Conservation (phyloP, 352 stramenopile species). For the Phytopythium boreale region DNA sequence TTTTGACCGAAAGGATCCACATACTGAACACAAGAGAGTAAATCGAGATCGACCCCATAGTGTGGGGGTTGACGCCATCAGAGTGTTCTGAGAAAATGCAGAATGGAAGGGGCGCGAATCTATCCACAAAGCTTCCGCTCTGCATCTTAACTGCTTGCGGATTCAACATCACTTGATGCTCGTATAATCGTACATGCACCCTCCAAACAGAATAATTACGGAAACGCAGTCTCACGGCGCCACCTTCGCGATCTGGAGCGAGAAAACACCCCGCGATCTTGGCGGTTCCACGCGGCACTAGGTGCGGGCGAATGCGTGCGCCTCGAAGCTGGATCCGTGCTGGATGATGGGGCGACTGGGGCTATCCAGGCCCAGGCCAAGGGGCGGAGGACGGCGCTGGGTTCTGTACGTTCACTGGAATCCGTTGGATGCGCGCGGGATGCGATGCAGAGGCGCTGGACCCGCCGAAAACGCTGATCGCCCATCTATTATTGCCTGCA, state of each 20-base stretch:
- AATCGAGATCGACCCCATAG: background rate
- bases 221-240: background rate
- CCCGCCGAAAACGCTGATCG: too few relatives aligned
- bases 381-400: too few relatives aligned
- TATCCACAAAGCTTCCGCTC: background rate
- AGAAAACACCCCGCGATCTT: background rate
- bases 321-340: background rate
- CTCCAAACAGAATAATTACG: background rate
- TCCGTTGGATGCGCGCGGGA: background rate
- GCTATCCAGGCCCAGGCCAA: too few relatives aligned
- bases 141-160: background rate
- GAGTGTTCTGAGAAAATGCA: conserved; percentile 10
- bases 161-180: background rate
- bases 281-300: background rate
- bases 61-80: background rate
- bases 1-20: background rate
- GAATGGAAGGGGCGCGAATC: background rate
- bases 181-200: background rate
- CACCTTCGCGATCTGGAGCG: background rate
- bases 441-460: background rate
- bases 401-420: too few relatives aligned
- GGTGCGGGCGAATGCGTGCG: background rate
- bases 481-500: background rate
- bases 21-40: background rate
- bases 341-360: background rate